These are phyloP conservation scores for Xylaria castorea DNA, from an alignment of 495 filamentous ascomycete species.

Conservation along the genomic window DNA sequence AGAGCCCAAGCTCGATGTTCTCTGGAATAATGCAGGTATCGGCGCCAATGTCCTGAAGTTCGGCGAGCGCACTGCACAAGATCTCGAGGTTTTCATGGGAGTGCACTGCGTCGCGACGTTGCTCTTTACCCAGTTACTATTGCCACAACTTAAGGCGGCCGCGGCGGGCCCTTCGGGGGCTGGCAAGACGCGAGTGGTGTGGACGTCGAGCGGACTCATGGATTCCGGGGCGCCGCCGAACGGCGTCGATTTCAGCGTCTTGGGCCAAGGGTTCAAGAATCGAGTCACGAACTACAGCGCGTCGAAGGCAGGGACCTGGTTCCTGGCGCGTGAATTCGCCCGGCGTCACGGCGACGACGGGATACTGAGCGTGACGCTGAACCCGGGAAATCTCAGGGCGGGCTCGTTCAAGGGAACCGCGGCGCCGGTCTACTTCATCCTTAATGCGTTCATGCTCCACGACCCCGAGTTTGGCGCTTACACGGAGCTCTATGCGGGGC, in stretches of 20 bases:
- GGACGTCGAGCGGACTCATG: constrained; percentile 41
- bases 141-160: constrained; percentile 49
- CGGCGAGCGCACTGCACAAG: constrained; percentile 38
- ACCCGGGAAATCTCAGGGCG: constrained; percentile 51
- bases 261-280: constrained; percentile 35
- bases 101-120: constrained; percentile 46
- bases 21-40: constrained; percentile 49
- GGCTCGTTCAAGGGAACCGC: constrained; percentile 35
- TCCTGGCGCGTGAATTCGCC: constrained; percentile 31
- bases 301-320: constrained; percentile 35
- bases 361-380: constrained; percentile 39
- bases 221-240: constrained; percentile 34
- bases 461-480: constrained; percentile 46
- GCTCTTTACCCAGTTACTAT: constrained; percentile 49
- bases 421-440: constrained; percentile 28
- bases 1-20: constrained; percentile 35
- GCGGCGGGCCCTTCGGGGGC: constrained; percentile 34
- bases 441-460: constrained; percentile 27
- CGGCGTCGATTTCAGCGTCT: constrained; percentile 41
- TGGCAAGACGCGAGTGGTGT: constrained; percentile 50
- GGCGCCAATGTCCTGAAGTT: constrained; percentile 30
- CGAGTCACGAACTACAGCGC: constrained; percentile 27
- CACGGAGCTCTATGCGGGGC: constrained; percentile 49
- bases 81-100: constrained; percentile 45
- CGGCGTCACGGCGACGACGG: constrained; percentile 25